Percentiles rank a stretch among this genome's conserved stretches.
Evolutionary conservation across 83 land plant genomes (phyloP).

Genomic region (Larix sibirica): DNA sequence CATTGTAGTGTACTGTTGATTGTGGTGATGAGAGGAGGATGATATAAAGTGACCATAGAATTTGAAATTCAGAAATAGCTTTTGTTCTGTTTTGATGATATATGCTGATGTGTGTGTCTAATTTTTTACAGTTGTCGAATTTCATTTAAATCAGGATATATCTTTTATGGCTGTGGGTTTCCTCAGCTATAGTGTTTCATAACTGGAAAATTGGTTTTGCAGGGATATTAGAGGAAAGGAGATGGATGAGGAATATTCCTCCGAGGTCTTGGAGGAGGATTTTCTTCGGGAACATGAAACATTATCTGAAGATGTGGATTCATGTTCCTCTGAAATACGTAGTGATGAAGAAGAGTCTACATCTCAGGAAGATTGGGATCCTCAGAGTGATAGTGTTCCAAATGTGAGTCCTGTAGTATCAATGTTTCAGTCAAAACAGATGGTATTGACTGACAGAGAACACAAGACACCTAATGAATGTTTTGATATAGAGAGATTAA

Average conservation of each 20-base stretch:
- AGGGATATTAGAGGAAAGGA: neutral
- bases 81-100: neutral
- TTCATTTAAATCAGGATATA: neutral
- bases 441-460: neutral
- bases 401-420: neutral
- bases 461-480: neutral
- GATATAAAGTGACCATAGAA: neutral
- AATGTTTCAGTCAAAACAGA: neutral
- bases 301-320: constrained; percentile 1
- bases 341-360: neutral
- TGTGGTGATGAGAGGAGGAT: neutral
- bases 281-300: neutral
- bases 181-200: neutral
- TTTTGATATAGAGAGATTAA: neutral
- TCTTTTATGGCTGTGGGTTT: neutral
- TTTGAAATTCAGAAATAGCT: neutral
- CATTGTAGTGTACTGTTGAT: neutral
- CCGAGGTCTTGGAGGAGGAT: neutral
- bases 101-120: too few species aligned
- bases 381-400: neutral
- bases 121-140: neutral
- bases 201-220: neutral
- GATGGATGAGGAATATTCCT: neutral
- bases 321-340: constrained; percentile 2
- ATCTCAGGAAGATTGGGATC: constrained; percentile 5